Percentiles rank a stretch among this genome's conserved stretches.
Evolutionary conservation across 495 filamentous ascomycete species (phyloP).

Genomic region (Trichoderma gamsii): DNA sequence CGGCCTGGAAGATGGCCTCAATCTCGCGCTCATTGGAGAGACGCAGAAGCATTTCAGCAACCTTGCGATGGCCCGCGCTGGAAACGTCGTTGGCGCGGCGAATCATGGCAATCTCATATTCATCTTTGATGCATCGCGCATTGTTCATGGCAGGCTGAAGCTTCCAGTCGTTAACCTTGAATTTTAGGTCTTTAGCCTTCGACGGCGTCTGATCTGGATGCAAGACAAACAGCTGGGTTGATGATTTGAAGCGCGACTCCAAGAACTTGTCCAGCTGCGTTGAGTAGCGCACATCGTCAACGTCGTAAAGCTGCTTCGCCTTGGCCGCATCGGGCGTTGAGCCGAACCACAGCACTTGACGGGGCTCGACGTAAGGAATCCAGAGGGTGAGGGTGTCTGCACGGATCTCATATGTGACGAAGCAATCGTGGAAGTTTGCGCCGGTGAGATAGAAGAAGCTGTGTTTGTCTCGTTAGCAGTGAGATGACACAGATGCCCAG

Average conservation of each 20-base stretch:
- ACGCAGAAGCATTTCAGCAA: slow-evolving; percentile 53
- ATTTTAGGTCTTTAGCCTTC: slow-evolving; percentile 24
- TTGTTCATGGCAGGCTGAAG: slow-evolving; percentile 65
- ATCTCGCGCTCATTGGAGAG: slow-evolving; percentile 76
- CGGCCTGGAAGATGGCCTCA: slow-evolving; percentile 65
- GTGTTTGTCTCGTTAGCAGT: background rate
- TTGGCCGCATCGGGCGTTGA: slow-evolving; percentile 46
- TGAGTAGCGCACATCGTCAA: slow-evolving; percentile 45
- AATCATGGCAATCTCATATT: slow-evolving; percentile 74
- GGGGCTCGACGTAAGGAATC: slow-evolving; percentile 52
- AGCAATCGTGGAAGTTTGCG: slow-evolving; percentile 53
- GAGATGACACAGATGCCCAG: background rate
- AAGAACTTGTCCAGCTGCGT: slow-evolving; percentile 32
- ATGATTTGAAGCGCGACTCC: slow-evolving; percentile 24
- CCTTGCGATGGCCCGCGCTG: slow-evolving; percentile 61
- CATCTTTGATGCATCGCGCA: slow-evolving; percentile 69
- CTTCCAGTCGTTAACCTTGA: slow-evolving; percentile 34
- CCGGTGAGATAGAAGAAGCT: slow-evolving; percentile 66
- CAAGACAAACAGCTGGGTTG: slow-evolving; percentile 38
- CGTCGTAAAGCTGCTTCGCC: slow-evolving; percentile 43
- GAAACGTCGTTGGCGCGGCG: slow-evolving; percentile 72
- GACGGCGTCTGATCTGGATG: slow-evolving; percentile 34
- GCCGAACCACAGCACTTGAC: slow-evolving; percentile 56
- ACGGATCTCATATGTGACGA: slow-evolving; percentile 57
- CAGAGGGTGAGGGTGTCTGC: slow-evolving; percentile 52